A percentile compares a stretch with the other conserved stretches of the same genome.
Conservation (phyloP, 768 basidiomycete genomes). For the Kwoniella mangroviensis region DNA sequence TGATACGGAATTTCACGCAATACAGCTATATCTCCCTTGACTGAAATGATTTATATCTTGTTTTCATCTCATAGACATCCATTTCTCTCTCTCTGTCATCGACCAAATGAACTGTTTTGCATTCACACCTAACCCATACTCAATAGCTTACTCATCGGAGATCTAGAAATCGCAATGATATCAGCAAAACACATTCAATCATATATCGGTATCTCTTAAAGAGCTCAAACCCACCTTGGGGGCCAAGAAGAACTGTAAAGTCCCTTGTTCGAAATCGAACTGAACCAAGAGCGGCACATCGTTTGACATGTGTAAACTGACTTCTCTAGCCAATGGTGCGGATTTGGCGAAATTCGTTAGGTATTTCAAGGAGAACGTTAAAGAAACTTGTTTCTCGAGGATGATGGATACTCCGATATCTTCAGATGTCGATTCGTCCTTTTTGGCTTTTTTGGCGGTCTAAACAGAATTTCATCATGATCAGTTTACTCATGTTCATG, state of each 20-base stretch:
- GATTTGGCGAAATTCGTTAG: slow-evolving; percentile 96
- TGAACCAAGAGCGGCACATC: slow-evolving; percentile 87
- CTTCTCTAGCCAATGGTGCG: slow-evolving; percentile 70
- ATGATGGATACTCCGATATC: slow-evolving; percentile 68
- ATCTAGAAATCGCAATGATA: neutral
- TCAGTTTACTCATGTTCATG: no score
- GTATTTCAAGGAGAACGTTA: slow-evolving; percentile 97
- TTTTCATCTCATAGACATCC: neutral
- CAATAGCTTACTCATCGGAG: neutral
- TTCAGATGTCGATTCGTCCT: slow-evolving; percentile 27
- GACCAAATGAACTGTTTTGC: neutral
- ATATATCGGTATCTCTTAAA: neutral
- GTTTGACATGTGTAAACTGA: slow-evolving; percentile 86
- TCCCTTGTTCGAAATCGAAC: slow-evolving; percentile 85
- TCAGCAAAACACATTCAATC: neutral
- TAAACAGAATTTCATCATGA: no score
- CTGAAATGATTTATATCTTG: neutral
- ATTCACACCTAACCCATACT: neutral
- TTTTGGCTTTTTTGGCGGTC: slow-evolving; percentile 53
- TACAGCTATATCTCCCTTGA: no score
- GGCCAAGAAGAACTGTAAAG: slow-evolving; percentile 92
- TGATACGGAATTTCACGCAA: no score
- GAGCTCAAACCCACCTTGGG: slow-evolving; percentile 66
- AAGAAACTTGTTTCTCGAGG: slow-evolving; percentile 84
- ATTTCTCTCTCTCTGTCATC: neutral